Base-by-base conservation (phyloP, 2,329 filamentous ascomycete species). In the Trichoderma asperellum region DNA sequence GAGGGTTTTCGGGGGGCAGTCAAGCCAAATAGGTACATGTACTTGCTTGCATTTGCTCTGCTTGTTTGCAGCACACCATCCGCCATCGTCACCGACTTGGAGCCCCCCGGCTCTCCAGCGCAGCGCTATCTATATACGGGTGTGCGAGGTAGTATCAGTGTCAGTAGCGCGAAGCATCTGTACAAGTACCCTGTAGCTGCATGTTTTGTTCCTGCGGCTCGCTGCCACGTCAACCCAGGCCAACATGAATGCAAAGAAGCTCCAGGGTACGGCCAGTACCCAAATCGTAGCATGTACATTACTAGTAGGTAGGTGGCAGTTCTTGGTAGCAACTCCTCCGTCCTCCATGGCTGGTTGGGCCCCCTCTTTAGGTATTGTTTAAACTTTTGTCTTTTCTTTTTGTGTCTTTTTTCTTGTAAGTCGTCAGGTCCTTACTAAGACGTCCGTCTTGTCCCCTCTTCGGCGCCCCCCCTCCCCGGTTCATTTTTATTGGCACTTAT, bases 131-230 rank as follows among this genome's bases (percentile, higher is more conserved):
- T 35, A 29, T 62, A 35, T 52, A 49, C 60, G 11, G 8, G 57
- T 59, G 57, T 14, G 27, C 29, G 29, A n/a, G 27, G 53, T 49
- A 49, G n/a, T 10, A 49, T 29, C 18, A 16, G 14, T 5, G 7
- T n/a, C 32, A 24, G 10, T 21, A 52, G 21, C 24, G 12, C 47
- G 47, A 12, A 24, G 11, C 47, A 52, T 21, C 47, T 24, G 5
- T 18, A 16, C 29, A 14, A 4, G n/a, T 12, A 49, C 47, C 47
- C 47, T 32, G 53, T 56, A 56, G n/a, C 24, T 37, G 35, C 35
- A 49, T 65, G 52, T 34, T 40, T 37, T 66, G 63, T 58, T 57
- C 52, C 52, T 66, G 63, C 52, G 63, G 63, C 63, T 66, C 52
- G 27, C 62, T 65, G 62, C 62, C 62, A 65, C 62, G 62, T 66